Percentiles rank a stretch among this genome's conserved stretches.
Conservation (phyloP, 2,329 filamentous ascomycete species). For the Ceratocystiopsis sp. region DNA sequence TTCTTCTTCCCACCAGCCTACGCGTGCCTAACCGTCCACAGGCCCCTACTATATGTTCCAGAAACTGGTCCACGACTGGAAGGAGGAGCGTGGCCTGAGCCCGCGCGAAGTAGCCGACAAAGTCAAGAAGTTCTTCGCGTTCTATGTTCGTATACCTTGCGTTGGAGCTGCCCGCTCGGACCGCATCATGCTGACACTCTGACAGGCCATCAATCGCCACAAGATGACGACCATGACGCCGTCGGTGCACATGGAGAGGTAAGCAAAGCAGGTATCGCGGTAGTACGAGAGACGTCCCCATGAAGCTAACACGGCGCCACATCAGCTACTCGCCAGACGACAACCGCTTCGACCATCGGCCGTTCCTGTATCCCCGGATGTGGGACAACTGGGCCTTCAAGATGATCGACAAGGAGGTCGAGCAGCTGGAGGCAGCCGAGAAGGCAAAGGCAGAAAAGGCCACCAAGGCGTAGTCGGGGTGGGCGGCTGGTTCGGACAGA, state of each 20-base stretch:
- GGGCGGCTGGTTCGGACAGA: no score
- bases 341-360: slow-evolving; percentile 23
- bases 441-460: slow-evolving; percentile 1
- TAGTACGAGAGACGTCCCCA: background rate
- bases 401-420: slow-evolving; percentile 17
- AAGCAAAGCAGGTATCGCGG: background rate
- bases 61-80: slow-evolving; percentile 29
- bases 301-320: no score
- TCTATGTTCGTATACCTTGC: slow-evolving; percentile 20
- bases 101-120: slow-evolving; percentile 29
- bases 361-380: slow-evolving; percentile 21
- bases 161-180: no score
- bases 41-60: slow-evolving; percentile 27
- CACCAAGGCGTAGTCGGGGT: background rate
- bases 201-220: slow-evolving; percentile 37
- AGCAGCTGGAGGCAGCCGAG: slow-evolving; percentile 13
- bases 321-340: slow-evolving; percentile 22
- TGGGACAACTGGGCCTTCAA: slow-evolving; percentile 17
- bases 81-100: slow-evolving; percentile 17
- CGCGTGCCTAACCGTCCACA: background rate
- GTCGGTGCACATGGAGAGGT: slow-evolving; percentile 26
- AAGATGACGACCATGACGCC: slow-evolving; percentile 48
- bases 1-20: background rate
- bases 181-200: no score
- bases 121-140: slow-evolving; percentile 29